These are phyloP conservation scores for Triangularia verruculosa DNA, from an alignment of 2,329 filamentous ascomycete genomes.

Conservation along the genomic window DNA sequence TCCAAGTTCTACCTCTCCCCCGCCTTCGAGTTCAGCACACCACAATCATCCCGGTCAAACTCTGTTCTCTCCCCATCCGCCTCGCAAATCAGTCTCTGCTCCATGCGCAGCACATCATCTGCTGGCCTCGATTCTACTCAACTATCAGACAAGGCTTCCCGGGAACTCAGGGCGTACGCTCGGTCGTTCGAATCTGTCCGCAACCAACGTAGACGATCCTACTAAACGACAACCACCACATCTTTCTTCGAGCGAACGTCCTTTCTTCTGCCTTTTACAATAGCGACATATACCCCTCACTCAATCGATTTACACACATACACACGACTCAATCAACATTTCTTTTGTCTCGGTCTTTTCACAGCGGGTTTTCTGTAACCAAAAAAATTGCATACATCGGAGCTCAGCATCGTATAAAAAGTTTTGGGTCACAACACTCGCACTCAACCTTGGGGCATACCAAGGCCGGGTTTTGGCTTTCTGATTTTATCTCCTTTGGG, in stretches of 20 bases:
- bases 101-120: conserved; percentile 63
- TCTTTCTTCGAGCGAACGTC: conserved; percentile 6
- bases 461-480: conserved; percentile 23
- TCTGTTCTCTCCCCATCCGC: conserved; percentile 63
- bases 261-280: not conserved
- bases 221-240: conserved; percentile 38
- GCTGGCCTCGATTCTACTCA: conserved; percentile 50
- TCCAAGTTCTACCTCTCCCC: conserved; percentile 67
- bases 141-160: conserved; percentile 72
- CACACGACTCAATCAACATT: conserved; percentile 7
- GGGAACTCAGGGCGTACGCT: conserved; percentile 80
- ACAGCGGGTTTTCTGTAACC: conserved; percentile 5
- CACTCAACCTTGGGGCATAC: conserved; percentile 17
- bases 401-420: conserved; percentile 11
- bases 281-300: conserved; percentile 23
- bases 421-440: conserved; percentile 18
- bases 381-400: conserved; percentile 8
- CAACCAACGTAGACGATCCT: conserved; percentile 55
- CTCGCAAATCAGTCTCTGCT: conserved; percentile 81
- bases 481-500: not conserved
- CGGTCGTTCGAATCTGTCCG: conserved; percentile 84
- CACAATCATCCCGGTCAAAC: conserved; percentile 39
- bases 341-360: conserved; percentile 5
- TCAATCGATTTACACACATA: conserved; percentile 19
- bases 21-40: conserved; percentile 70